Base-by-base conservation (phyloP, 164 flowering plant species). In the Vitis riparia region DNA sequence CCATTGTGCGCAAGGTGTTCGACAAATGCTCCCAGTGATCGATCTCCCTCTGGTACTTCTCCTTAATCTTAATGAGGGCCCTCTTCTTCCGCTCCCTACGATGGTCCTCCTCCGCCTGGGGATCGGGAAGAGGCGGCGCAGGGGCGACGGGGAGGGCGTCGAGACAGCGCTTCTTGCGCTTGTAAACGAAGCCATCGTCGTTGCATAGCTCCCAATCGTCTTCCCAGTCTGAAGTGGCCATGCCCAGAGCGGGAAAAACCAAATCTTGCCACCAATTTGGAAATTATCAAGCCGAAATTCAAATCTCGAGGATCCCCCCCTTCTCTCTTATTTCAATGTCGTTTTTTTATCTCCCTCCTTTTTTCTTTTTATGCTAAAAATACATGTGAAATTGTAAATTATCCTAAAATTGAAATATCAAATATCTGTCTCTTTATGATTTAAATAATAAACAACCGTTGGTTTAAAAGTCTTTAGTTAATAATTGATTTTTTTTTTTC, bases 181-280 rank as follows among this genome's bases (percentile, higher is more conserved):
- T 85, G 89, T 84, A 87, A 71, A 88, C 80, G 80, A 91, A 89
- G 51, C 92, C 97, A 51, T 85, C 89, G 73, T 91, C 95, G 83
- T 88, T 87, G 75, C 83, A 77, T 44, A 85, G 77, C 74, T 87
- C 93, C 92, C 92, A 89, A 17, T 90, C 92, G 63, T 80, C 85
- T 19, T 74, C 76, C 17, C 14, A 65, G 12, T 65, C 65, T 16
- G 52, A 3, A 11, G 63, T 47, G 15, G 69, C 68, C 51, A 66
- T 55, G 57, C 15, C 27, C 29, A 37, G 44, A 63, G 64, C 60
- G 67, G 61, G 67, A 70, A 62, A 71, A 62, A 63, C 27, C 55
- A 23, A 49, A 62, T 2, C 29, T 53, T 30, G 44, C 44, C 44
- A 37, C 44, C 44, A 37, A 37, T 37, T 37, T 37, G 44, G 44